Evolutionary conservation across 2,329 filamentous ascomycete species (phyloP).

Genomic region (Mycosphaerella arachidis): DNA sequence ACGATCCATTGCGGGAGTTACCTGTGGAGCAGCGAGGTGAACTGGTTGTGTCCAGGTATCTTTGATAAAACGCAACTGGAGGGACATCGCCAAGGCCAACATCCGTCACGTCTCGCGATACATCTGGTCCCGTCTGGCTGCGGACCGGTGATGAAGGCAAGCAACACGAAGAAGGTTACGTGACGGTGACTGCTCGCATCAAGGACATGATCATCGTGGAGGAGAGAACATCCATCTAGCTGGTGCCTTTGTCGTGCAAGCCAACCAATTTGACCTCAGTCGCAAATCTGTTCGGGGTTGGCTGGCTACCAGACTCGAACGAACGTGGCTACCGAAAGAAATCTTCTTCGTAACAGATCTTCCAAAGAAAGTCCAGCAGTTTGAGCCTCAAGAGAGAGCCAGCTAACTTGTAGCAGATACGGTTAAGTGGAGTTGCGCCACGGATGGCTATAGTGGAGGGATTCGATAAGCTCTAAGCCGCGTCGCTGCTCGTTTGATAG

Average conservation of each 20-base stretch:
- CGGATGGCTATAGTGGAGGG: too few relatives aligned
- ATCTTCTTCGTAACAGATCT: background rate
- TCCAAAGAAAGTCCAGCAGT: conserved; percentile 1
- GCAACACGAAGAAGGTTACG: background rate
- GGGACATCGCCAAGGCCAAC: too few relatives aligned
- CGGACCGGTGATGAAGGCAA: background rate
- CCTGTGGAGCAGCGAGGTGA: too few relatives aligned
- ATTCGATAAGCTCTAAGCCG: too few relatives aligned
- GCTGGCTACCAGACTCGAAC: background rate
- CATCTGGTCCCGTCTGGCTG: background rate
- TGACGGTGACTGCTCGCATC: conserved; percentile 7
- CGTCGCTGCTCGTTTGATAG: too few relatives aligned
- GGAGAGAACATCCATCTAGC: conserved; percentile 11
- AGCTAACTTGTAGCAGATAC: too few relatives aligned
- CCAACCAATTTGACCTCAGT: background rate
- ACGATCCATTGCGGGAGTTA: too few relatives aligned
- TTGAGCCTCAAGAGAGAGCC: background rate
- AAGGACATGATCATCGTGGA: conserved; percentile 17
- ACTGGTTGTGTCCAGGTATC: too few relatives aligned
- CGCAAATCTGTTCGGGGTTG: background rate
- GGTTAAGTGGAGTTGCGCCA: too few relatives aligned
- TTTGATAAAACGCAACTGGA: too few relatives aligned
- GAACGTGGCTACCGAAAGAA: background rate
- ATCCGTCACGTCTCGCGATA: too few relatives aligned
- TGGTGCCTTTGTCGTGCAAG: too few relatives aligned